phyloP scores from a whole-genome alignment of 2,329 filamentous ascomycete species.

The Aspergillus piperis region DNA sequence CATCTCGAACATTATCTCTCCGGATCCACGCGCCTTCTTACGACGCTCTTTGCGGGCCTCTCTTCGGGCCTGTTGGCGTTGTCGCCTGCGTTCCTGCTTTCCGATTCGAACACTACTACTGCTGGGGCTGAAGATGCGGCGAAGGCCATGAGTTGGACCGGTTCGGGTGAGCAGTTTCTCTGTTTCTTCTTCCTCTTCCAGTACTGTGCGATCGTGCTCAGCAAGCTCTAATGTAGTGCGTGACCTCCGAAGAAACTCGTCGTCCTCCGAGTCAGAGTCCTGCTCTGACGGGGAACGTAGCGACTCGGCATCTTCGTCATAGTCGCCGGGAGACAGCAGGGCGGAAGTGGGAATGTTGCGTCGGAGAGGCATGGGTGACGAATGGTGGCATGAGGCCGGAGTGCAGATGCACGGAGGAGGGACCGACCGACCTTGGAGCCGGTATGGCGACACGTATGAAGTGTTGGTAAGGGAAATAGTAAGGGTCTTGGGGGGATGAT shows the following conservation, averaged over 20 bases:
- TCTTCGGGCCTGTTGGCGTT: slow-evolving; percentile 50
- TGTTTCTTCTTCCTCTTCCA: slow-evolving; percentile 71
- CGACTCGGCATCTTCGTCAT: slow-evolving; percentile 70
- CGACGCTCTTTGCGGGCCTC: slow-evolving; percentile 48
- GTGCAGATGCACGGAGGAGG: slow-evolving; percentile 4
- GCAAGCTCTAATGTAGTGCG: slow-evolving; percentile 70
- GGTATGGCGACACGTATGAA: not conserved
- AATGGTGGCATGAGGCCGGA: slow-evolving; percentile 10
- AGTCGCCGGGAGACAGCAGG: slow-evolving; percentile 64
- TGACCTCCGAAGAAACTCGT: slow-evolving; percentile 65
- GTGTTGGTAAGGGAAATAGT: not conserved
- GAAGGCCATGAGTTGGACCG: slow-evolving; percentile 38
- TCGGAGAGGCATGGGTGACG: slow-evolving; percentile 27
- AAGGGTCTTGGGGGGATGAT: not conserved
- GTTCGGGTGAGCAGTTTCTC: slow-evolving; percentile 50
- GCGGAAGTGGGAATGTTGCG: slow-evolving; percentile 38
- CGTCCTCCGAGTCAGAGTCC: slow-evolving; percentile 75
- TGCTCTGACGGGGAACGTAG: slow-evolving; percentile 65
- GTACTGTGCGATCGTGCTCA: slow-evolving; percentile 67
- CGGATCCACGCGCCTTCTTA: slow-evolving; percentile 64
- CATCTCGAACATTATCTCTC: slow-evolving; percentile 84
- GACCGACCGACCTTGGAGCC: not conserved
- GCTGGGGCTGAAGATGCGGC: slow-evolving; percentile 45
- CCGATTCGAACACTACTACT: slow-evolving; percentile 54
- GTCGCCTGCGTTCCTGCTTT: slow-evolving; percentile 53